Conservation (phyloP, 2,329 filamentous ascomycete species). For the Knoxdaviesia capensis region DNA sequence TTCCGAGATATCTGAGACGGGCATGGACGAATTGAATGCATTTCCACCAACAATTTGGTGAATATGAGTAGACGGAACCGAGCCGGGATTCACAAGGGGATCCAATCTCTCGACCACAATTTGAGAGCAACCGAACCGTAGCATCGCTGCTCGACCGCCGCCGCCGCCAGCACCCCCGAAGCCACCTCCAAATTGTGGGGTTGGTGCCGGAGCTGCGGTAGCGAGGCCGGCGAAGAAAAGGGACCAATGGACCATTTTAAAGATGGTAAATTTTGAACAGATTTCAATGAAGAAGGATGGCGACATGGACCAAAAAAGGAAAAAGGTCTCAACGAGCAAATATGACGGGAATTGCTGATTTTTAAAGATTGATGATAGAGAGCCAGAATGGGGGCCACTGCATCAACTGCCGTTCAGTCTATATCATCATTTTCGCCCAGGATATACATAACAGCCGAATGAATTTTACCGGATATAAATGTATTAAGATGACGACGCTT, state of each 20-base stretch:
- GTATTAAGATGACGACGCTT: too few species aligned
- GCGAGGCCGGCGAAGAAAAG: slow-evolving; percentile 1
- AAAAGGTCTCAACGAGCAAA: too few species aligned
- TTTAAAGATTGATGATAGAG: too few species aligned
- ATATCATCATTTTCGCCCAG: too few species aligned
- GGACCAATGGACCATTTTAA: slow-evolving; percentile 3
- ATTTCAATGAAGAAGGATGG: too few species aligned
- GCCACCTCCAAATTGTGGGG: slow-evolving; percentile 2
- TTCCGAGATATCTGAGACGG: slow-evolving; percentile 7
- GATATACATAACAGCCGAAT: too few species aligned
- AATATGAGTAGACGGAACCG: slow-evolving; percentile 25
- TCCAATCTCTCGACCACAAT: slow-evolving; percentile 19
- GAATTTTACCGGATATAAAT: too few species aligned
- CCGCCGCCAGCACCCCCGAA: not conserved
- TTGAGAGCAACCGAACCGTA: slow-evolving; percentile 22
- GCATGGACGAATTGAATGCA: slow-evolving; percentile 16
- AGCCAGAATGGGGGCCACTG: too few species aligned
- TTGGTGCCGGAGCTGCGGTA: not conserved
- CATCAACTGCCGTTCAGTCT: too few species aligned
- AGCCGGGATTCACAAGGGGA: slow-evolving; percentile 13
- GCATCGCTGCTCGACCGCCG: slow-evolving; percentile 1
- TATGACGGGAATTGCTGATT: too few species aligned
- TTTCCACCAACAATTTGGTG: slow-evolving; percentile 31
- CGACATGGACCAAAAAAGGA: too few species aligned
- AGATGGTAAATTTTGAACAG: too few species aligned